phyloP scores from a whole-genome alignment of 1,284 basidiomycete species.

The Cystobasidium pallidum region DNA sequence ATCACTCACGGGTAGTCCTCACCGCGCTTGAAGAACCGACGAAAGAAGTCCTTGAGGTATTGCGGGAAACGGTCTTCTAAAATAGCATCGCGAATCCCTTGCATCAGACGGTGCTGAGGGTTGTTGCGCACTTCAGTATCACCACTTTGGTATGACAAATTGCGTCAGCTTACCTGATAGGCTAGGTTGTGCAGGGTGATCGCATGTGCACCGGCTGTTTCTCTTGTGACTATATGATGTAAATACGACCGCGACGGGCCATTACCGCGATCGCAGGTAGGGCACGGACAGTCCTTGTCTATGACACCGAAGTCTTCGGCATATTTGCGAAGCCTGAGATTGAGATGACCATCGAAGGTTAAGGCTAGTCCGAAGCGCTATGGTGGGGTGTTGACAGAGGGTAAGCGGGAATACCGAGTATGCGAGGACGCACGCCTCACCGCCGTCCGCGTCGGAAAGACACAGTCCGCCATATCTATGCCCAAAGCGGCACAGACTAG shows the following conservation, averaged over 20 bases:
- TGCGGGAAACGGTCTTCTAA: slow-evolving; percentile 72
- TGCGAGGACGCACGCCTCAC: slow-evolving; percentile 24
- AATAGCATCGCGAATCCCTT: slow-evolving; percentile 74
- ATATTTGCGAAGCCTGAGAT: slow-evolving; percentile 75
- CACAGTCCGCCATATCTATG: slow-evolving; percentile 87
- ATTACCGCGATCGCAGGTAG: slow-evolving; percentile 68
- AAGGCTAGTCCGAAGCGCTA: slow-evolving; percentile 77
- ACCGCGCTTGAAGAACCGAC: slow-evolving; percentile 62
- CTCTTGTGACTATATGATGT: slow-evolving; percentile 71
- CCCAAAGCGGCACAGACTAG: slow-evolving; percentile 84
- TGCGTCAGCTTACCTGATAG: slow-evolving; percentile 59
- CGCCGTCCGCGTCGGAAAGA: slow-evolving; percentile 79
- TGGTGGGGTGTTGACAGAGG: neutral
- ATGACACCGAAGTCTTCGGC: slow-evolving; percentile 69
- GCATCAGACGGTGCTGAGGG: slow-evolving; percentile 69
- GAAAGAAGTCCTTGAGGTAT: slow-evolving; percentile 73
- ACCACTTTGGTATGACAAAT: slow-evolving; percentile 5
- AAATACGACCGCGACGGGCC: slow-evolving; percentile 67
- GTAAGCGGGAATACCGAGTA: neutral
- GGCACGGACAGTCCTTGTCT: slow-evolving; percentile 74
- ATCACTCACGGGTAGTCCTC: slow-evolving; percentile 47
- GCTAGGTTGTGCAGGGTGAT: slow-evolving; percentile 49
- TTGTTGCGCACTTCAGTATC: neutral
- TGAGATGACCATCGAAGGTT: slow-evolving; percentile 74
- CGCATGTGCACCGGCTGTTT: slow-evolving; percentile 74